phyloP scores from a whole-genome alignment of 139 green algal genomes.

The Ulvella scutata region DNA sequence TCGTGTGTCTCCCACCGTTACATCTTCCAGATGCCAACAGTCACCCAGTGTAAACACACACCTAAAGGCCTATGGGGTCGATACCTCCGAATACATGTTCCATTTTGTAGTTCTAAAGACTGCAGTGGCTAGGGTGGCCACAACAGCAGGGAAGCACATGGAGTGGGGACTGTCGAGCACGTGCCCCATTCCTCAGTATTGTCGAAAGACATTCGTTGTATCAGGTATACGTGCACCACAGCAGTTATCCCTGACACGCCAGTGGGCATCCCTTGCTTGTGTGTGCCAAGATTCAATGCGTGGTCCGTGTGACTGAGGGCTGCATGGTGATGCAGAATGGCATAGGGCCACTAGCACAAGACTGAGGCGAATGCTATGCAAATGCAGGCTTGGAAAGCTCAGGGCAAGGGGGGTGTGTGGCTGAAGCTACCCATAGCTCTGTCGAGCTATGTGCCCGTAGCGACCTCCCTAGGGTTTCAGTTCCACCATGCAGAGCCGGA shows the following conservation, averaged over 20 bases:
- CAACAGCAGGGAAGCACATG: too few species aligned
- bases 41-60: background rate
- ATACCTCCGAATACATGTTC: background rate
- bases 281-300: too few species aligned
- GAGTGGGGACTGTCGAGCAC: too few species aligned
- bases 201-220: too few species aligned
- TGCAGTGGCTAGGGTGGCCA: too few species aligned
- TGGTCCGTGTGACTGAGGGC: too few species aligned
- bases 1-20: background rate
- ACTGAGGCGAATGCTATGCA: too few species aligned
- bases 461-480: slow-evolving; percentile 28
- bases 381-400: slow-evolving; percentile 23
- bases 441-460: slow-evolving; percentile 17
- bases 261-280: background rate
- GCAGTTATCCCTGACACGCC: background rate
- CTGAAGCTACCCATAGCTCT: slow-evolving; percentile 33
- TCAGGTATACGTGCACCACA: background rate
- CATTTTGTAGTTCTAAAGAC: too few species aligned
- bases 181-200: too few species aligned
- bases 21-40: too few species aligned
- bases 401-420: slow-evolving; percentile 45
- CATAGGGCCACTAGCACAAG: background rate
- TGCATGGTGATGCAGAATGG: background rate
- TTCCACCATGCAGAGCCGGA: slow-evolving; percentile 63
- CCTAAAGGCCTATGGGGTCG: background rate